Evolutionary conservation across 2,329 filamentous ascomycete genomes (phyloP), one percentile per base, ranked within the genome.

Genomic region (Westerdykella ornata): DNA sequence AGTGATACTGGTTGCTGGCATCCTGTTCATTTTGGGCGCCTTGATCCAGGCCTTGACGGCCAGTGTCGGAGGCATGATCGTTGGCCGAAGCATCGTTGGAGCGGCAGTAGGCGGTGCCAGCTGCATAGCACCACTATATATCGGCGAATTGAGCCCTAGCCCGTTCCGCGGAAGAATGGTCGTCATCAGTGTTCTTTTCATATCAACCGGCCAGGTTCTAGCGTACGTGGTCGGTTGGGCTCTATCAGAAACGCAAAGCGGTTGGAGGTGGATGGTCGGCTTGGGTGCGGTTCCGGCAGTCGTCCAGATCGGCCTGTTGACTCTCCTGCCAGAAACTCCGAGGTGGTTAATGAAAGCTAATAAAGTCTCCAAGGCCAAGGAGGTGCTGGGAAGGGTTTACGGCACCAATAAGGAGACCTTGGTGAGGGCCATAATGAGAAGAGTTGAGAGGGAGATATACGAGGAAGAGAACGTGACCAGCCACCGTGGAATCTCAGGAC

Each of bases 221-320:
- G 89, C 90, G 2, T 96, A 96, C 64, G 62, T 94, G 1, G 69
- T 88, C 5, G 90, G 90, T 1, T 95, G 85, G 84, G 64, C 74
- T 0, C 82, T 94, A 35, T 75, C 80, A 5, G 47, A 48, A 8
- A 73, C 76, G 6, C 45, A 38, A 3, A 49, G 56, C 34, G 87
- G 84, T 1, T 97, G 90, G 89, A 74, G 88, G 37, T 94, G 85
- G 82, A 89, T 95, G 78, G 88, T 96, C 0, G 89, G 89, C 0
- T 66, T 96, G 0, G 90, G 89, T 1, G 85, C 85, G 7, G 47
- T 84, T 18, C 90, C 90, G 0, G 89, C 88, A 0, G 63, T 77
- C 0, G 41, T 88, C 3, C 90, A 96, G 62, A 76, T 79, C 4
- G 60, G 73, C 0, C 68, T 94, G 41, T 68, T 96, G 44, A 53